phyloP scores from a whole-genome alignment of 2,329 filamentous ascomycete species.

The Phialophora macrospora region DNA sequence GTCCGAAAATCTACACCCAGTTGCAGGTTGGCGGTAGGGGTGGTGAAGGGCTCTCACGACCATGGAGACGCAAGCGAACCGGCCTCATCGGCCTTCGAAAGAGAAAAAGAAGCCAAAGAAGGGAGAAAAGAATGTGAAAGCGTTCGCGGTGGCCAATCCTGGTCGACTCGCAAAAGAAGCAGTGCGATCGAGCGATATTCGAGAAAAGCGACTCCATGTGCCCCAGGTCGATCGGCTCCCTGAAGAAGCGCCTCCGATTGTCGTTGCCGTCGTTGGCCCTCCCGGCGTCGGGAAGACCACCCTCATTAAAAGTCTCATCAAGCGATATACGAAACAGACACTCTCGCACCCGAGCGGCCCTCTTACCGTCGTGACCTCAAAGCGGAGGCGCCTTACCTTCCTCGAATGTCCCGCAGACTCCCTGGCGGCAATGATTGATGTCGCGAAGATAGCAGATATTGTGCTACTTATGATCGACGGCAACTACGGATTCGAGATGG shows the following conservation, averaged over 20 bases:
- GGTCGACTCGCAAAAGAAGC: conserved; percentile 76
- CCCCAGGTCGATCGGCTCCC: conserved; percentile 94
- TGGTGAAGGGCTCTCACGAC: conserved; percentile 18
- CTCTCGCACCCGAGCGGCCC: conserved; percentile 87
- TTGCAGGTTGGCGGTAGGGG: conserved; percentile 21
- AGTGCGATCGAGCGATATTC: conserved; percentile 60
- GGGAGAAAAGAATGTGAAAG: conserved; percentile 81
- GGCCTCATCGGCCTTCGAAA: conserved; percentile 83
- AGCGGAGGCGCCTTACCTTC: conserved; percentile 92
- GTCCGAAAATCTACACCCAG: conserved; percentile 10
- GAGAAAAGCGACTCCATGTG: conserved; percentile 95
- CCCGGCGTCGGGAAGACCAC: conserved; percentile 96
- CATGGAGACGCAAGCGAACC: conserved; percentile 84
- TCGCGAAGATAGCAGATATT: conserved; percentile 96
- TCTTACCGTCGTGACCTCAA: conserved; percentile 94
- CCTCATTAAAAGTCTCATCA: conserved; percentile 89
- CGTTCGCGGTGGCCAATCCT: conserved; percentile 82
- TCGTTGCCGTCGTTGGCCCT: conserved; percentile 92
- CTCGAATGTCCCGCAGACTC: conserved; percentile 94
- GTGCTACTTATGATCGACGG: conserved; percentile 98
- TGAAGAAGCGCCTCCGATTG: conserved; percentile 89
- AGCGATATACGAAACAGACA: conserved; percentile 93
- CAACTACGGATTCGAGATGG: conserved; percentile 99
- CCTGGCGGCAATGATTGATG: conserved; percentile 93
- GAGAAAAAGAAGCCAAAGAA: conserved; percentile 80